Conservation (phyloP, 208 protist genomes). For the Wallacemonas sp. region DNA sequence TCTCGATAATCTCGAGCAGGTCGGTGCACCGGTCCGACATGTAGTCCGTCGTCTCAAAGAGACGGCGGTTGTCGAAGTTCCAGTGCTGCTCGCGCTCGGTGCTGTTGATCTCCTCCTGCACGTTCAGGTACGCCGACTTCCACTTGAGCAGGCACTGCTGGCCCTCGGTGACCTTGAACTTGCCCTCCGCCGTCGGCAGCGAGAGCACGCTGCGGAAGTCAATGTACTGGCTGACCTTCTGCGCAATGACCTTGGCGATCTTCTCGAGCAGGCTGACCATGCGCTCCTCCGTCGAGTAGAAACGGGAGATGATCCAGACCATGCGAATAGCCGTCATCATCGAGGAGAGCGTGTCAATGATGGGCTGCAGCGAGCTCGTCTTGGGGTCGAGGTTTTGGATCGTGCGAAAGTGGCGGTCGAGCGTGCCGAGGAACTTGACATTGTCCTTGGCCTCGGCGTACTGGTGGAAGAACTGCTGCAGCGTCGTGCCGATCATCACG, state of each 20-base stretch:
- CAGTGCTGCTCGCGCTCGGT: slow-evolving; percentile 95
- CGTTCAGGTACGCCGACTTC: slow-evolving; percentile 93
- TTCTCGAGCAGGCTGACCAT: slow-evolving; percentile 98
- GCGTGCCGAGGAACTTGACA: slow-evolving; percentile 98
- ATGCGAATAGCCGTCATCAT: slow-evolving; percentile 99
- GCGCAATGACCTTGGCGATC: slow-evolving; percentile 96
- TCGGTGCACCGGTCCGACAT: slow-evolving; percentile 96
- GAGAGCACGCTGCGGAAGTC: slow-evolving; percentile 91
- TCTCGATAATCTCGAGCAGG: slow-evolving; percentile 93
- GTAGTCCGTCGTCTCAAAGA: slow-evolving; percentile 98
- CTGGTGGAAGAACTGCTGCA: slow-evolving; percentile 94
- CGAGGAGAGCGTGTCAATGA: slow-evolving; percentile 97
- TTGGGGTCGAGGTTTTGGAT: slow-evolving; percentile 87
- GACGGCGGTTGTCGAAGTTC: slow-evolving; percentile 97
- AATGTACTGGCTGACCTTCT: slow-evolving; percentile 95
- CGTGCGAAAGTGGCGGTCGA: slow-evolving; percentile 99
- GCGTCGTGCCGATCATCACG: slow-evolving; percentile 89
- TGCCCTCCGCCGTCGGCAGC: slow-evolving; percentile 75
- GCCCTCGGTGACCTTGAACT: slow-evolving; percentile 87
- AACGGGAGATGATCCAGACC: slow-evolving; percentile 99
- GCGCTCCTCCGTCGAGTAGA: slow-evolving; percentile 98
- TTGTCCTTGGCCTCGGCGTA: slow-evolving; percentile 99
- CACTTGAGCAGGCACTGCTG: slow-evolving; percentile 94
- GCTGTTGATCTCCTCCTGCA: slow-evolving; percentile 96
- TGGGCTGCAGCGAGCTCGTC: slow-evolving; percentile 88